Percentiles rank a stretch among this genome's conserved stretches.
These are phyloP conservation scores for Penicillium macrosclerotiorum DNA, from an alignment of 495 filamentous ascomycete species.

Conservation along the genomic window DNA sequence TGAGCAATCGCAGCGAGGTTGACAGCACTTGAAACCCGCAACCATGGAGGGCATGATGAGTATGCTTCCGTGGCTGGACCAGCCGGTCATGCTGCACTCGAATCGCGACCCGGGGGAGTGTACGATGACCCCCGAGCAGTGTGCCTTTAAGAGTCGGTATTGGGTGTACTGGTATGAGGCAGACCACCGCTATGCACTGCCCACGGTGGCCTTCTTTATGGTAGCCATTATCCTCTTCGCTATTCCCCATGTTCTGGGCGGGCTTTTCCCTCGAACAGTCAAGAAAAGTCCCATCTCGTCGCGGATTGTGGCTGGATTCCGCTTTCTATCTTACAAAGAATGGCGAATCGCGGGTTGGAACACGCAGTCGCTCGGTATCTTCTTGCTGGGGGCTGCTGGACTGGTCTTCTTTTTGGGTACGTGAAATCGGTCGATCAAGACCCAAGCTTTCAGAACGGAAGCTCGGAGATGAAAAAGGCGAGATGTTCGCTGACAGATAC, in stretches of 20 bases:
- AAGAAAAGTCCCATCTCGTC: conserved; percentile 22
- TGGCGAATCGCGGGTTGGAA: conserved; percentile 39
- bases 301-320: conserved; percentile 20
- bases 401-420: conserved; percentile 47
- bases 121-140: conserved; percentile 46
- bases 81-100: conserved; percentile 49
- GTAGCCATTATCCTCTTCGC: conserved; percentile 46
- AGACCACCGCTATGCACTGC: conserved; percentile 51
- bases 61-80: conserved; percentile 42
- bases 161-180: conserved; percentile 55
- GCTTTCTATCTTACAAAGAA: conserved; percentile 42
- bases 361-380: conserved; percentile 42
- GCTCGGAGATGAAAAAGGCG: neutral
- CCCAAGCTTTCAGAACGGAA: neutral
- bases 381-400: conserved; percentile 38
- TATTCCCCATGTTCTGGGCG: conserved; percentile 29
- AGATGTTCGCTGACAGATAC: too few species aligned
- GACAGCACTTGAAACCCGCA: too few species aligned
- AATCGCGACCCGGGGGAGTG: conserved; percentile 40
- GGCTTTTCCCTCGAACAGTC: conserved; percentile 16
- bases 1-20: neutral
- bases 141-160: conserved; percentile 39
- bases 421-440: conserved; percentile 4
- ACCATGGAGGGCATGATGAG: neutral
- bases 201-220: conserved; percentile 50